Base-by-base conservation (phyloP, 2,329 filamentous ascomycete genomes). In the Tolypocladium guangdongense region DNA sequence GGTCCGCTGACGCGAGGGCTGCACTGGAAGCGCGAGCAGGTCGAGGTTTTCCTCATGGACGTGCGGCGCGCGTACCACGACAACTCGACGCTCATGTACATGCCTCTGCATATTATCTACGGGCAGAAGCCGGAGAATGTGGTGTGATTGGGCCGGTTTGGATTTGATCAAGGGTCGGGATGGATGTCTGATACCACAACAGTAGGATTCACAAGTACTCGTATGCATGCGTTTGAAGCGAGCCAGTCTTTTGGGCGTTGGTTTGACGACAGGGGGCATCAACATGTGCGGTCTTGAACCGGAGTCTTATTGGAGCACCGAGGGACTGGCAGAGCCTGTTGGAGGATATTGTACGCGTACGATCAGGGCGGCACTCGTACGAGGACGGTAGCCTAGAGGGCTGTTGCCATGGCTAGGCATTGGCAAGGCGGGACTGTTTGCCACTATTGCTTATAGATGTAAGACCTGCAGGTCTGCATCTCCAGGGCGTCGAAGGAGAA, bases 71-170 rank as follows among this genome's bases (percentile, higher is more conserved):
- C 73, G n/a, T 78, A 76, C 57, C 66, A 67, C 57, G 74, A 76
- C 52, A 73, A 72, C 49, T 60, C 64, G 53, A 66, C 65, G 58
- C 71, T 75, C 59, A 68, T 72, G 68, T 80, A 78, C 57, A 81
- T 82, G 78, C 78, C 77, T 10, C 68, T 80, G 58, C 73, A 79
- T 60, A 71, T 81, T 51, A 68, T 80, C 14, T 80, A 77, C 58
- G 78, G 72, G 18, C 78, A 81, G 63, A 80, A 75, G 62, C 76
- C 78, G 20, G 47, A 48, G 41, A 24, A 14, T 11, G 10, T 20
- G 45, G 24, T 12, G 16, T 54, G 27, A 48, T 46, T 4, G 41
- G 24, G 16, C 41, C 16, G 27, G 8, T 3, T 46, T 8, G 27
- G 41, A 12, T 46, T 30, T 30, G 41, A 30, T 7, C 24, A 14